Conservation (phyloP, 352 stramenopile species). For the Phytopythium helicoides region DNA sequence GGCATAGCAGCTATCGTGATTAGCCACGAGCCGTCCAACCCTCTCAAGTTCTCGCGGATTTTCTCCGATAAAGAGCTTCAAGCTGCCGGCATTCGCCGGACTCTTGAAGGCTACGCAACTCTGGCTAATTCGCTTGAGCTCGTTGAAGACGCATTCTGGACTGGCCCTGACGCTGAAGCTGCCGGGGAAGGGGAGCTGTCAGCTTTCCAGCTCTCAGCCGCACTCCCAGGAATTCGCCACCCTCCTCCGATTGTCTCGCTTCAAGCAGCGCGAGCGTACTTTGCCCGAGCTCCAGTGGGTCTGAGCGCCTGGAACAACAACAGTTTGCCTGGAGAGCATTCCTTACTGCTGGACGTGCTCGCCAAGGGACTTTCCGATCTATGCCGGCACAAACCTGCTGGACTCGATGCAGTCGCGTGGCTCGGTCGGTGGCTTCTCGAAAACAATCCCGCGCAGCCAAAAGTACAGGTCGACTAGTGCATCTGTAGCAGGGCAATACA, state of each 20-base stretch:
- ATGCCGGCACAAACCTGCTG: conserved; percentile 74
- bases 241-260: conserved; percentile 56
- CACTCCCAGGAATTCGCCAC: conserved; percentile 50
- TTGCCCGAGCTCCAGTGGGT: conserved; percentile 50
- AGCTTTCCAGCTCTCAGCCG: conserved; percentile 64
- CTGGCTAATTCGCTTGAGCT: conserved; percentile 68
- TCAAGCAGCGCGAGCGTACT: conserved; percentile 56
- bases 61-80: conserved; percentile 55
- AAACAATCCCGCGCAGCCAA: conserved; percentile 86
- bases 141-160: conserved; percentile 65
- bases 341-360: conserved; percentile 63
- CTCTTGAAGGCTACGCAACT: conserved; percentile 56
- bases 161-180: conserved; percentile 35
- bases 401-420: conserved; percentile 75
- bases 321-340: conserved; percentile 24
- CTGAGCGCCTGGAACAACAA: conserved; percentile 48
- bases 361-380: conserved; percentile 74
- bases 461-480: conserved; percentile 46
- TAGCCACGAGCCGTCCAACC: conserved; percentile 23
- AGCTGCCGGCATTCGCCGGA: conserved; percentile 42
- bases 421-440: conserved; percentile 82
- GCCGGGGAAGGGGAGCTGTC: conserved; percentile 31
- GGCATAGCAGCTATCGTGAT: conserved; percentile 59
- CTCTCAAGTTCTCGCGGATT: conserved; percentile 63
- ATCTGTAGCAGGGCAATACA: not conserved